Evolutionary conservation across 2,329 filamentous ascomycete genomes (phyloP).

Genomic region (Aspergillus sp.): DNA sequence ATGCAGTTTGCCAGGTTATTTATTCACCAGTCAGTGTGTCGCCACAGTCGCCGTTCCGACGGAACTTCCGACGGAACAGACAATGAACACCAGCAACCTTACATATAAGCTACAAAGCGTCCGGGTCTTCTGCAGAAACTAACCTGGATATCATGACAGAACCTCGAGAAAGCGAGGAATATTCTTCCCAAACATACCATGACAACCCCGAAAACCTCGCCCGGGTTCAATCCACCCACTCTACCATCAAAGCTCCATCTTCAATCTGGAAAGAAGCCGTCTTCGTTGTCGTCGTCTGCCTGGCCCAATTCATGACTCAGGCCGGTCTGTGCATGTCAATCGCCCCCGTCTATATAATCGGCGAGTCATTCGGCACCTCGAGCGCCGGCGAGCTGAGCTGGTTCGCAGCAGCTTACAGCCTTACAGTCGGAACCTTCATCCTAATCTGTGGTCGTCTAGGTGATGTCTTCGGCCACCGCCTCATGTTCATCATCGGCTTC

Average conservation of each 20-base stretch:
- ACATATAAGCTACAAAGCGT: no score
- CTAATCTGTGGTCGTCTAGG: constrained; percentile 29
- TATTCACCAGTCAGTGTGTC: no score
- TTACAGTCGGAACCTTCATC: constrained; percentile 1
- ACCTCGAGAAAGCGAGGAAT: no score
- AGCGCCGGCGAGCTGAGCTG: neutral
- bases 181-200: no score
- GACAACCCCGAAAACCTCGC: no score
- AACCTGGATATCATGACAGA: no score
- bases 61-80: no score
- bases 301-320: neutral
- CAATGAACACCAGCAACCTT: no score
- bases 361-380: neutral
- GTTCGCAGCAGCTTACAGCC: neutral
- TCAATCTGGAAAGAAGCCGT: neutral
- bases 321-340: neutral
- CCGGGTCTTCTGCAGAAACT: no score
- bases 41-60: no score
- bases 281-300: neutral
- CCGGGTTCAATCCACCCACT: no score
- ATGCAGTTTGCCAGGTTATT: no score
- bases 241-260: neutral
- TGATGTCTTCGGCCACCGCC: constrained; percentile 36
- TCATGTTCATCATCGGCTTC: constrained; percentile 34
- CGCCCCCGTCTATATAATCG: neutral